Percentiles rank a stretch among this genome's conserved stretches.
These are phyloP conservation scores for Irpex sp. DNA, from an alignment of 1,284 basidiomycete genomes.

Conservation along the genomic window DNA sequence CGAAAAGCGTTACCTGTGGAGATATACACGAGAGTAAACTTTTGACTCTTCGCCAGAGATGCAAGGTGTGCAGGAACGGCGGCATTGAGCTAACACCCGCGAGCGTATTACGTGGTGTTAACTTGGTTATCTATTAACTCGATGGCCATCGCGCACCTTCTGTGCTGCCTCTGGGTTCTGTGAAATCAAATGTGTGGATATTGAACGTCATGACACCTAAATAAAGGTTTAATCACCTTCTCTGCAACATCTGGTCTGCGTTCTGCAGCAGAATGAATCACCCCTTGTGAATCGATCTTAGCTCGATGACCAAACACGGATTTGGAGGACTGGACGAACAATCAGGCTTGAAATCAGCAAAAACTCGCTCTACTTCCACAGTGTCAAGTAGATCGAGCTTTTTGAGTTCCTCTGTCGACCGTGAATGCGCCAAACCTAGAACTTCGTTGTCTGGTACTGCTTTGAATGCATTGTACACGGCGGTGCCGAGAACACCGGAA, in stretches of 20 bases:
- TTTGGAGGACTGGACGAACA: constrained; percentile 40
- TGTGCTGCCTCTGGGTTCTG: constrained; percentile 63
- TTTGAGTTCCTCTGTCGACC: constrained; percentile 45
- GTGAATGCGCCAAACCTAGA: constrained; percentile 60
- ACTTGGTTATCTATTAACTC: background rate
- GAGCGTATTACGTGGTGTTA: background rate
- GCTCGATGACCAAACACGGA: background rate
- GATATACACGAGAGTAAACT: constrained; percentile 67
- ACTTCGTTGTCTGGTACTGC: constrained; percentile 33
- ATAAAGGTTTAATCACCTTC: constrained; percentile 38
- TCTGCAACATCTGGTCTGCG: constrained; percentile 79
- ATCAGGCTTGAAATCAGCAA: constrained; percentile 53
- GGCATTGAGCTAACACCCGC: constrained; percentile 53
- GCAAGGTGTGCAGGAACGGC: constrained; percentile 61
- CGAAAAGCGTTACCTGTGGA: constrained; percentile 54
- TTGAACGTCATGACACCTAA: background rate
- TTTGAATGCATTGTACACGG: constrained; percentile 58
- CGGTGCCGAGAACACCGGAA: constrained; percentile 70
- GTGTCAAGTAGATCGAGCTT: constrained; percentile 57
- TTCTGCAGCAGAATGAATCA: constrained; percentile 84
- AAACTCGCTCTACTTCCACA: constrained; percentile 40
- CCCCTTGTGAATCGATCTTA: constrained; percentile 39
- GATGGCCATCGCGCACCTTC: constrained; percentile 34
- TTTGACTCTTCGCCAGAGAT: constrained; percentile 45
- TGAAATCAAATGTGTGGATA: background rate